phyloP scores from a whole-genome alignment of 1,284 basidiomycete genomes.

The Ceratorhiza oryzae-sativae region DNA sequence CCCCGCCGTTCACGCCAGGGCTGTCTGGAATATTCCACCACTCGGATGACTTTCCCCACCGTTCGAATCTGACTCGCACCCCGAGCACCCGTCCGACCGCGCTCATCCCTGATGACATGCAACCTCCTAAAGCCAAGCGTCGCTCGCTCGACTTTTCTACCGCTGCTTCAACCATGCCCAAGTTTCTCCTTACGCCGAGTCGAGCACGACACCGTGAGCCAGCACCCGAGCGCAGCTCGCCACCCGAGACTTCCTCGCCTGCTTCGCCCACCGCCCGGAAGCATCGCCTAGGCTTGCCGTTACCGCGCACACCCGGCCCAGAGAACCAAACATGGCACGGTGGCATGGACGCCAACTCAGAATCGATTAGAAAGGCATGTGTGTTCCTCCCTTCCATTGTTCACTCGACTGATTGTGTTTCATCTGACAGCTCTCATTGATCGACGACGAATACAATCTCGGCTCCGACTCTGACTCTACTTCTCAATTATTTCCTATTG shows the following conservation, averaged over 20 bases:
- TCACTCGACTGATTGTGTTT: background rate
- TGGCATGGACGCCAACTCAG: slow-evolving; percentile 24
- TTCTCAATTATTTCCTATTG: slow-evolving; percentile 6
- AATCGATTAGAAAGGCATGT: slow-evolving; percentile 28
- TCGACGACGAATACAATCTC: slow-evolving; percentile 36
- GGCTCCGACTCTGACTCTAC: slow-evolving; percentile 28
- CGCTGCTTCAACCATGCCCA: slow-evolving; percentile 12
- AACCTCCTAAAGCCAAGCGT: slow-evolving; percentile 39
- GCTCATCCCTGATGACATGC: slow-evolving; percentile 27
- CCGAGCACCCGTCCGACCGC: slow-evolving; percentile 33
- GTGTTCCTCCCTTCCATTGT: background rate
- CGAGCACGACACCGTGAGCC: slow-evolving; percentile 27
- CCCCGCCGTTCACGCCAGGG: slow-evolving; percentile 14
- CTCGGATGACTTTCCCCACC: background rate
- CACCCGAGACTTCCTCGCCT: slow-evolving; percentile 13
- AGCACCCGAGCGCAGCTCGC: slow-evolving; percentile 34
- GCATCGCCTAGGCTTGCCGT: slow-evolving; percentile 9
- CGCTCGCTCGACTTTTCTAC: slow-evolving; percentile 36
- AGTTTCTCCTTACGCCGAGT: slow-evolving; percentile 36
- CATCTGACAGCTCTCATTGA: slow-evolving; percentile 22
- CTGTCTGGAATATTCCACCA: background rate
- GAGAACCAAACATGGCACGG: slow-evolving; percentile 36
- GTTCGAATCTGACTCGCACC: slow-evolving; percentile 26
- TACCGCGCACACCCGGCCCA: slow-evolving; percentile 14
- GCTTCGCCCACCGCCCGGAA: slow-evolving; percentile 24